These are phyloP conservation scores for Backusella circina DNA, from an alignment of 192 early-diverging fungal genomes.

Conservation along the genomic window DNA sequence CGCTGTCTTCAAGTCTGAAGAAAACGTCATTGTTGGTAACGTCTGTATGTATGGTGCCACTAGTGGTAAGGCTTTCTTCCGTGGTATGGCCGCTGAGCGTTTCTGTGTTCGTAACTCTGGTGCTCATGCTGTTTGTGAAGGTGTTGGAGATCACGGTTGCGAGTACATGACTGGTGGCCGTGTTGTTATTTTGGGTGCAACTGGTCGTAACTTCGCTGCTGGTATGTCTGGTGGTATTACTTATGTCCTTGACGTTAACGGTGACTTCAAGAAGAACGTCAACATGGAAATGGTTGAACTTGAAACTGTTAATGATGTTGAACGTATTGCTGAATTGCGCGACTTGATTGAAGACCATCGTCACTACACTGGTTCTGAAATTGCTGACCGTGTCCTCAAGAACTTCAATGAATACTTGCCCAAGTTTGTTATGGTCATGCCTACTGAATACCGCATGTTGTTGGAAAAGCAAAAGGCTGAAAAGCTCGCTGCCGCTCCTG, in stretches of 20 bases:
- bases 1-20: slow-evolving; percentile 71
- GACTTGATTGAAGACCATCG: slow-evolving; percentile 79
- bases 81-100: slow-evolving; percentile 94
- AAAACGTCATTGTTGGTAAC: slow-evolving; percentile 96
- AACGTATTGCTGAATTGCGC: slow-evolving; percentile 75
- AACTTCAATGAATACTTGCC: slow-evolving; percentile 70
- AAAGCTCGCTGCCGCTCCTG: slow-evolving; percentile 25
- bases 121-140: slow-evolving; percentile 92
- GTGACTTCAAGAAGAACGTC: slow-evolving; percentile 64
- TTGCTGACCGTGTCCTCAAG: slow-evolving; percentile 67
- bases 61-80: slow-evolving; percentile 83
- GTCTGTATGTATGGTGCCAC: slow-evolving; percentile 98
- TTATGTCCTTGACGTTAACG: slow-evolving; percentile 78
- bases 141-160: slow-evolving; percentile 97
- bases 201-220: slow-evolving; percentile 97
- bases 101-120: slow-evolving; percentile 99
- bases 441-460: slow-evolving; percentile 85
- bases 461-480: slow-evolving; percentile 62
- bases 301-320: slow-evolving; percentile 70
- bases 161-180: slow-evolving; percentile 99
- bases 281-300: slow-evolving; percentile 93
- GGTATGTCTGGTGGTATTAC: slow-evolving; percentile 98
- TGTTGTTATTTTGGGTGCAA: slow-evolving; percentile 81
- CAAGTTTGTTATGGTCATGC: slow-evolving; percentile 91
- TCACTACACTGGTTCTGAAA: slow-evolving; percentile 73